Percentiles rank a stretch among this genome's conserved stretches.
Conservation (phyloP, 805 yeast genomes). For the Saccharomyces cerevisiae region DNA sequence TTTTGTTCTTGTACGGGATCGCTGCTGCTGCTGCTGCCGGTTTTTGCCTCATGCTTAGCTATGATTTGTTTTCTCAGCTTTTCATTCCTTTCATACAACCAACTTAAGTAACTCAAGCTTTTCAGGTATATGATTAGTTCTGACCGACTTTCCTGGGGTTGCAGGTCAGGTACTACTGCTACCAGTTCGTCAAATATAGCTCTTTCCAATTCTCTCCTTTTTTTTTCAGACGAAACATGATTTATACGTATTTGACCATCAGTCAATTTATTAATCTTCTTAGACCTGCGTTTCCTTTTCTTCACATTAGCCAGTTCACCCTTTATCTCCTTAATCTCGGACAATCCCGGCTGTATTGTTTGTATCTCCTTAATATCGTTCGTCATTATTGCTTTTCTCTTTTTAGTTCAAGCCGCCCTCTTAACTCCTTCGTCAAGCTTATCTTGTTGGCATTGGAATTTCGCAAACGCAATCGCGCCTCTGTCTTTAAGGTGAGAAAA, state of each 20-base stretch:
- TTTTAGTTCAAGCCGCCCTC: background rate
- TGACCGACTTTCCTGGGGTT: conserved; percentile 64
- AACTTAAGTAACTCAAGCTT: conserved; percentile 46
- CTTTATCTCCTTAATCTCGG: background rate
- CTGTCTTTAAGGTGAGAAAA: background rate
- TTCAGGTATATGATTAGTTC: conserved; percentile 69
- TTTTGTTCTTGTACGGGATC: conserved; percentile 1
- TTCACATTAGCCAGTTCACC: background rate
- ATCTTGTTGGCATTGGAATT: background rate
- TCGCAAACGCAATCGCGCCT: background rate
- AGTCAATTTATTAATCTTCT: conserved; percentile 17
- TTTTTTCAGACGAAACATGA: conserved; percentile 80
- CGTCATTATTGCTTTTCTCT: background rate
- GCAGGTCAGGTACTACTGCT: conserved; percentile 62
- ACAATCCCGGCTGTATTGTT: background rate
- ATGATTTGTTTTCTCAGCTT: conserved; percentile 37
- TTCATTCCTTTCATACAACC: conserved; percentile 43
- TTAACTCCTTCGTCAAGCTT: background rate
- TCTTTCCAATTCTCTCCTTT: conserved; percentile 77
- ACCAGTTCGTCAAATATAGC: conserved; percentile 74
- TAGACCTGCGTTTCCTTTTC: conserved; percentile 11
- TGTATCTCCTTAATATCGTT: background rate
- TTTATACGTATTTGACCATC: conserved; percentile 44
- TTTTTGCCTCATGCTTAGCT: conserved; percentile 10
- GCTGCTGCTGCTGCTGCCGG: background rate